A percentile compares a stretch with the other conserved stretches of the same genome.
Evolutionary conservation across 169 alveolate genomes (phyloP).

Genomic region (Plasmodium billcollinsi): DNA sequence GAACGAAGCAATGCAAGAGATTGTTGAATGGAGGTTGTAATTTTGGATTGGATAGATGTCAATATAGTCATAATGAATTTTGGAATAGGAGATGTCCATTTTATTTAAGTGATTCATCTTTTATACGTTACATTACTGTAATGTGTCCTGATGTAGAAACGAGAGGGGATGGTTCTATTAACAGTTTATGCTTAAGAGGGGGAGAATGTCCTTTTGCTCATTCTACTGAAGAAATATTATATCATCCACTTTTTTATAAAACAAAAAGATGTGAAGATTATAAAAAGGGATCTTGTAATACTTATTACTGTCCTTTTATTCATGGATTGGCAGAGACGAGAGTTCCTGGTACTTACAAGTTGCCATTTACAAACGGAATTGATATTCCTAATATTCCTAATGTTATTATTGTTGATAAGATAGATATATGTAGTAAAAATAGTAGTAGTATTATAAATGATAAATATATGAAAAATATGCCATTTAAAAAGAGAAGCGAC

Average conservation of each 20-base stretch:
- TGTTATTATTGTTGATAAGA: constrained; percentile 80
- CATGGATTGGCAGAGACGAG: constrained; percentile 90
- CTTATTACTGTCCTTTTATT: constrained; percentile 91
- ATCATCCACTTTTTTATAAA: constrained; percentile 93
- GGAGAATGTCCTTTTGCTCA: constrained; percentile 94
- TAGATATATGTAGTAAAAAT: constrained; percentile 56
- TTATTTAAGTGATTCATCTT: constrained; percentile 84
- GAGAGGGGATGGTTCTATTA: constrained; percentile 85
- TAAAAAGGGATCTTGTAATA: constrained; percentile 88
- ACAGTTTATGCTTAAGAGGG: constrained; percentile 89
- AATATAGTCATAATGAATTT: constrained; percentile 88
- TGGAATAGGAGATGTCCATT: constrained; percentile 92
- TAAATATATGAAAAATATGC: constrained; percentile 5
- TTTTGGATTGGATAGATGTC: constrained; percentile 88
- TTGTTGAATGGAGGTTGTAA: constrained; percentile 84
- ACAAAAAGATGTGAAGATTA: constrained; percentile 89
- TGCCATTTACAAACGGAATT: constrained; percentile 87
- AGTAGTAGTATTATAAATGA: constrained; percentile 14
- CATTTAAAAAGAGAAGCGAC: constrained; percentile 23
- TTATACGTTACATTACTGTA: constrained; percentile 89
- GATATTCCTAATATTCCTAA: constrained; percentile 81
- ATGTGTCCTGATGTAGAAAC: constrained; percentile 87
- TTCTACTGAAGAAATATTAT: constrained; percentile 91
- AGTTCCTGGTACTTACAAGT: constrained; percentile 80
- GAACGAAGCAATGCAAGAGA: constrained; percentile 90